Evolutionary conservation across 2,329 filamentous ascomycete species (phyloP), one percentile per base, ranked within the genome.

Genomic region (Arthrobotrys conoides): DNA sequence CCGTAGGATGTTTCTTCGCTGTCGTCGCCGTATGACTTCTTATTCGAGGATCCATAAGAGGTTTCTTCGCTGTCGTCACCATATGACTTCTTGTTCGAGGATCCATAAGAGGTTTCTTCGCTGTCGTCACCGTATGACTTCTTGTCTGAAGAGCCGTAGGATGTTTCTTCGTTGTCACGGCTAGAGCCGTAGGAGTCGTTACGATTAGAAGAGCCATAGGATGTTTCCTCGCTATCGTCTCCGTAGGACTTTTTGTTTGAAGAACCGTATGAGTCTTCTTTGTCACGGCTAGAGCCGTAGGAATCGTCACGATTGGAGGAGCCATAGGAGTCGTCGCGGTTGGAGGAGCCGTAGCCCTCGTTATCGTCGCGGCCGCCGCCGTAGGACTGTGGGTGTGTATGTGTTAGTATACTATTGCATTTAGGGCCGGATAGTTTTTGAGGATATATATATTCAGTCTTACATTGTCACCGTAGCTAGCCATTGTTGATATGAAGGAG

Each of bases 31-130:
- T 63, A 51, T 3, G 22, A 36, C n/a, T 64, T 64, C 38, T 64
- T 27, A n/a, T 16, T 27, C 5, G 27, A 41, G 30, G 49, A 70
- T 3, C 67, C 67, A 24, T 69, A 69, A 20, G 48, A 38, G 36
- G 65, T 48, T 51, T 53, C 30, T 10, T 76, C 71, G 41, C 41
- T 53, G 55, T 64, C 55, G 24, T 63, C 67, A 1, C 67, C 64
- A 18, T 55, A 68, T 0, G 30, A 38, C 6, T 41, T 41, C 57
- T 66, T 70, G 30, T 46, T 71, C 9, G 36, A 63, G n/a, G 48
- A 57, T 14, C 70, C 69, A 38, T 66, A 72, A 33, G 22, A 14
- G 8, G 49, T 83, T 82, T 68, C 76, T 33, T 64, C 41, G 22
- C 59, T 24, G 27, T 65, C 71, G 46, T 49, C 22, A 10, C 70